Evolutionary conservation across 805 yeast species (phyloP).

Genomic region (Candida pseudoglaebosa): DNA sequence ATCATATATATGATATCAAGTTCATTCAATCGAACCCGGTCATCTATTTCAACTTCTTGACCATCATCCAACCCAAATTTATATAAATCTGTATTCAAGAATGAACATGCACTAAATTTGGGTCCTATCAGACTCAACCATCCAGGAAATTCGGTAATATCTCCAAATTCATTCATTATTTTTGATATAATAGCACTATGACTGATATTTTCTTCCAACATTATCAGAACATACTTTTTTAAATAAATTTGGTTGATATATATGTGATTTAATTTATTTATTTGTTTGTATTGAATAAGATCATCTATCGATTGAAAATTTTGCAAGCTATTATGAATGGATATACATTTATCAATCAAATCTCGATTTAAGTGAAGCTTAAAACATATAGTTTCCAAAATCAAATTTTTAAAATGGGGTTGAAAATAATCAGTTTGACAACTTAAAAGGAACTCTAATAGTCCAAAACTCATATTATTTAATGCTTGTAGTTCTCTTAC

Average conservation of each 20-base stretch:
- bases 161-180: slow-evolving; percentile 1
- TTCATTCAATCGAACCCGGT: slow-evolving; percentile 1
- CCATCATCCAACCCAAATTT: not conserved
- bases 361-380: slow-evolving; percentile 9
- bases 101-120: not conserved
- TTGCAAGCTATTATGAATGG: slow-evolving; percentile 1
- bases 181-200: slow-evolving; percentile 1
- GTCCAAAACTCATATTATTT: slow-evolving; percentile 21
- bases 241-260: slow-evolving; percentile 4
- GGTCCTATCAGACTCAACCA: slow-evolving; percentile 8
- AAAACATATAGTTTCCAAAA: slow-evolving; percentile 18
- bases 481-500: slow-evolving; percentile 14
- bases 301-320: not conserved
- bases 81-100: slow-evolving; percentile 1
- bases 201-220: not conserved
- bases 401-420: slow-evolving; percentile 12
- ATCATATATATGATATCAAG: slow-evolving; percentile 4
- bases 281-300: not conserved
- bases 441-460: slow-evolving; percentile 22
- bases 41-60: not conserved
- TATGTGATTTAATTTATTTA: not conserved
- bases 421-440: slow-evolving; percentile 12
- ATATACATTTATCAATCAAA: slow-evolving; percentile 3
- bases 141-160: slow-evolving; percentile 4
- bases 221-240: not conserved